Conservation (phyloP, 352 stramenopile species). For the Nothophytophthora sp. region DNA sequence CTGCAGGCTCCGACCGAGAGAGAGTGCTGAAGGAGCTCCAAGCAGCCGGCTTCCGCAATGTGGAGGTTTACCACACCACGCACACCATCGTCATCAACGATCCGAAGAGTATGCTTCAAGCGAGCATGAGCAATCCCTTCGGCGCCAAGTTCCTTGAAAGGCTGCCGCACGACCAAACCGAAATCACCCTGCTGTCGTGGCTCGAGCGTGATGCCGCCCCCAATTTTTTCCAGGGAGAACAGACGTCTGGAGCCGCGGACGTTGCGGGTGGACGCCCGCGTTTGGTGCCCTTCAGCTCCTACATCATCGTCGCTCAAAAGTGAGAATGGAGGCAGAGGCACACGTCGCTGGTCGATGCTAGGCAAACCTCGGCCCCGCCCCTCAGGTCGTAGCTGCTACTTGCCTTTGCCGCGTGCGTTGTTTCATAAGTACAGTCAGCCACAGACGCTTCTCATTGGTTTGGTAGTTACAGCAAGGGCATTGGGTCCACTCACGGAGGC, state of each 20-base stretch:
- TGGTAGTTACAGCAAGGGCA: too few species aligned
- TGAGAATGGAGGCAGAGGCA: too few species aligned
- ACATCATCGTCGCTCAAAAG: constrained; percentile 28
- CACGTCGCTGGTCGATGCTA: too few species aligned
- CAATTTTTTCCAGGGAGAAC: constrained; percentile 21
- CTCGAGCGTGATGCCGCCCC: constrained; percentile 19
- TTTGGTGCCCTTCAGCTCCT: constrained; percentile 27
- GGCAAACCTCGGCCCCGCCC: too few species aligned
- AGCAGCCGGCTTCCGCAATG: constrained; percentile 19
- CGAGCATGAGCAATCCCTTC: constrained; percentile 27
- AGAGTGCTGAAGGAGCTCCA: constrained; percentile 22
- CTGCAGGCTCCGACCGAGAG: constrained; percentile 12
- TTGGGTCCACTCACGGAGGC: too few species aligned
- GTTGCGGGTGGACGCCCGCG: constrained; percentile 17
- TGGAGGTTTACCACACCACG: constrained; percentile 24
- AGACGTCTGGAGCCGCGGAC: not conserved
- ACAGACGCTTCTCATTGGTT: too few species aligned
- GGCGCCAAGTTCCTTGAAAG: constrained; percentile 29
- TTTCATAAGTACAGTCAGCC: too few species aligned
- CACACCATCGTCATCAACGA: constrained; percentile 39
- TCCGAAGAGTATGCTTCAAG: constrained; percentile 20
- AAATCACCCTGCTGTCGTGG: constrained; percentile 13
- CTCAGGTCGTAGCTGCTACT: too few species aligned
- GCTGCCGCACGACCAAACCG: constrained; percentile 21
- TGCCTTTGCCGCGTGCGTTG: too few species aligned